These are phyloP conservation scores for Rhytidhysteron rufulum DNA, from an alignment of 2,329 filamentous ascomycete genomes.

Conservation along the genomic window DNA sequence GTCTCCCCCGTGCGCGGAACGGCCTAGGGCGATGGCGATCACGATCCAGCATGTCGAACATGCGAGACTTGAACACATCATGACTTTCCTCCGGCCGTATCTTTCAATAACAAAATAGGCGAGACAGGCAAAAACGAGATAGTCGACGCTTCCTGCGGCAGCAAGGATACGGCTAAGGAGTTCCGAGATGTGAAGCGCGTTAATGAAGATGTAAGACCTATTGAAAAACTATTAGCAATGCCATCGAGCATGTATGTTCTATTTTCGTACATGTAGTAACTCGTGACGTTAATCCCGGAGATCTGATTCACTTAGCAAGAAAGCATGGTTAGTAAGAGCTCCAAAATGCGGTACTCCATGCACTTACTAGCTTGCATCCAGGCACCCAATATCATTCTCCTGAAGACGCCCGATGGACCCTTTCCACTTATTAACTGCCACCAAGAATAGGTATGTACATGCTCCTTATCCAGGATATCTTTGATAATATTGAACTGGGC, in stretches of 20 bases:
- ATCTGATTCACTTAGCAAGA: slow-evolving; percentile 49
- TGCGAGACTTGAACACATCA: slow-evolving; percentile 47
- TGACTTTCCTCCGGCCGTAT: slow-evolving; percentile 46
- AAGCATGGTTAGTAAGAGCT: no score
- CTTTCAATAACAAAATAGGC: slow-evolving; percentile 47
- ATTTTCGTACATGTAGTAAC: no score
- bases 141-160: slow-evolving; percentile 46
- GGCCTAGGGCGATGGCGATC: slow-evolving; percentile 44
- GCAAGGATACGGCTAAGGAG: slow-evolving; percentile 32
- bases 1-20: slow-evolving; percentile 40
- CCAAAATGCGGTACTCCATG: no score
- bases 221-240: slow-evolving; percentile 5
- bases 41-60: slow-evolving; percentile 49
- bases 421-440: slow-evolving; percentile 41
- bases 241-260: background rate
- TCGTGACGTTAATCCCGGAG: slow-evolving; percentile 28
- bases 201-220: slow-evolving; percentile 40
- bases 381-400: slow-evolving; percentile 44
- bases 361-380: slow-evolving; percentile 44
- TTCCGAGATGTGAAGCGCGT: slow-evolving; percentile 35
- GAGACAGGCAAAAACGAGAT: slow-evolving; percentile 42
- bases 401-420: slow-evolving; percentile 38
- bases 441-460: slow-evolving; percentile 44
- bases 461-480: slow-evolving; percentile 41
- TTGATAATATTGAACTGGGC: slow-evolving; percentile 38